Evolutionary conservation across 148 eudicot genomes (phyloP).

Genomic region (Rhododendron vialii): DNA sequence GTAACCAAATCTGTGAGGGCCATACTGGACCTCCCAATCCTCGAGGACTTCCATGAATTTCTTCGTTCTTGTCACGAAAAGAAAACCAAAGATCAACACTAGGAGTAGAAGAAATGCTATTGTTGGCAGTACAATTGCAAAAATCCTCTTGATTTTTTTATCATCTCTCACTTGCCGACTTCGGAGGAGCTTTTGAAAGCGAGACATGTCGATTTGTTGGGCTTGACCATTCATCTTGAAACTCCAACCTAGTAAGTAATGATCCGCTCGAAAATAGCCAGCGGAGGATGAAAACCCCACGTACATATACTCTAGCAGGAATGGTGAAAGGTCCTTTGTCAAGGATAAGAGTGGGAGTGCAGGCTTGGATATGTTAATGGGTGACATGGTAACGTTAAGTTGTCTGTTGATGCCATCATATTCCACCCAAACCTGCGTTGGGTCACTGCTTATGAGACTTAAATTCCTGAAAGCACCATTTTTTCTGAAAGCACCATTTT

Average conservation of each 20-base stretch:
- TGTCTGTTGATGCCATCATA: background rate
- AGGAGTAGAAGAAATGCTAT: background rate
- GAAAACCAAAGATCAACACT: background rate
- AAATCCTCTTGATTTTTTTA: background rate
- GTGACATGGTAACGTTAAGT: background rate
- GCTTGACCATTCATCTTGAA: constrained; percentile 9
- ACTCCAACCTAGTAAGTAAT: background rate
- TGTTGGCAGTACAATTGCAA: background rate
- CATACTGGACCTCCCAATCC: constrained; percentile 9
- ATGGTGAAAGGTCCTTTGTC: background rate
- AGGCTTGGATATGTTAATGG: background rate
- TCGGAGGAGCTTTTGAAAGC: background rate
- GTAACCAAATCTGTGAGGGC: background rate
- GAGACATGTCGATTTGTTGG: background rate
- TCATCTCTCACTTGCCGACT: too few species aligned
- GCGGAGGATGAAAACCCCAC: background rate
- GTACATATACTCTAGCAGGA: background rate
- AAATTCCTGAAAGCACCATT: background rate
- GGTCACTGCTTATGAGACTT: background rate
- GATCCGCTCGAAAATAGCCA: rapidly evolving
- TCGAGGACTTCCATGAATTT: background rate
- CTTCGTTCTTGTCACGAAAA: background rate
- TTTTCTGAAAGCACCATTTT: background rate
- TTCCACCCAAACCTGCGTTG: constrained; percentile 6
- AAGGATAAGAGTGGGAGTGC: background rate